These are phyloP conservation scores for Leccinum pachyderme DNA, from an alignment of 1,284 basidiomycete genomes.

Conservation along the genomic window DNA sequence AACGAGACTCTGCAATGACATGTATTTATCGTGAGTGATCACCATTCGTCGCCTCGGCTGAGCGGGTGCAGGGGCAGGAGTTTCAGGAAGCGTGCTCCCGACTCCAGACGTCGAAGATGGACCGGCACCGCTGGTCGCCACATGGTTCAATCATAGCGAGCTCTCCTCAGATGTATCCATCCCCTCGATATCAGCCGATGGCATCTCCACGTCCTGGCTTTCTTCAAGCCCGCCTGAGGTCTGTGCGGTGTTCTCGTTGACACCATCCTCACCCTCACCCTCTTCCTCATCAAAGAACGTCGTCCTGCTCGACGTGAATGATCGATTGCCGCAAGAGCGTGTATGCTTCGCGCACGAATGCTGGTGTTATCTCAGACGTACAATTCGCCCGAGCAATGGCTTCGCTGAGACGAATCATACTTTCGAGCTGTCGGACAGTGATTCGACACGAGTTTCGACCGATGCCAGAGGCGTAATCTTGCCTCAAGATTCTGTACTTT, in stretches of 20 bases:
- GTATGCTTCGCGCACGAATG: conserved; percentile 95
- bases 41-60: too few species aligned
- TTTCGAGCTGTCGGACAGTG: too few species aligned
- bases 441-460: too few species aligned
- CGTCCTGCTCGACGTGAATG: conserved; percentile 99
- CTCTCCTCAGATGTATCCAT: conserved; percentile 59
- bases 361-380: conserved; percentile 88
- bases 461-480: conserved; percentile 75
- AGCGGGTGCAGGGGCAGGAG: conserved; percentile 4
- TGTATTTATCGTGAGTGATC: too few species aligned
- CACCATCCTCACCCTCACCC: conserved; percentile 41
- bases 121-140: conserved; percentile 32
- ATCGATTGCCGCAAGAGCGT: conserved; percentile 94
- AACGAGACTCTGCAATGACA: too few species aligned
- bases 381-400: conserved; percentile 98
- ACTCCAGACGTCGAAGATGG: conserved; percentile 42
- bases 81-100: conserved; percentile 34
- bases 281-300: conserved; percentile 96
- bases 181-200: conserved; percentile 52
- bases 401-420: conserved; percentile 42
- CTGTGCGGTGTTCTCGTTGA: conserved; percentile 29
- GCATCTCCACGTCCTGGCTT: conserved; percentile 65
- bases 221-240: conserved; percentile 40
- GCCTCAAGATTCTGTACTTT: conserved; percentile 90
- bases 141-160: conserved; percentile 41